phyloP scores from a whole-genome alignment of 257 asterid genomes.

The Apocynum venetum region DNA sequence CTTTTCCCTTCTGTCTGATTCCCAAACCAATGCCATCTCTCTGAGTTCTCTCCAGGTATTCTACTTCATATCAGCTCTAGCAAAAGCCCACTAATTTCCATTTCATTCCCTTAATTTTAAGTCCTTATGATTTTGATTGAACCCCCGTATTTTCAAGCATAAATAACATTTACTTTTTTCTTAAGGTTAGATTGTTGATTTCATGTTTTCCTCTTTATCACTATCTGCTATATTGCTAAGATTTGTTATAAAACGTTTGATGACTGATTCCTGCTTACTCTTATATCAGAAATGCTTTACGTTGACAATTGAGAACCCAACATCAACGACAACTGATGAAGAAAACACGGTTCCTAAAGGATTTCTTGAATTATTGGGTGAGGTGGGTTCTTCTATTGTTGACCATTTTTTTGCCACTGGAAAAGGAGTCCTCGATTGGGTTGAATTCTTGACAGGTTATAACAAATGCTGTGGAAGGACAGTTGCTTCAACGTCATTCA shows the following conservation, averaged over 20 bases:
- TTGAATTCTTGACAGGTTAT: slow-evolving; percentile 80
- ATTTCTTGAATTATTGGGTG: slow-evolving; percentile 40
- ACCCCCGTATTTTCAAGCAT: neutral
- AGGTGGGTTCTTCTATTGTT: slow-evolving; percentile 62
- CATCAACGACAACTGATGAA: slow-evolving; percentile 23
- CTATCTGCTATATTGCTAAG: neutral
- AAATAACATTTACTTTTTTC: neutral
- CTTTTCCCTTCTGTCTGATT: slow-evolving; percentile 66
- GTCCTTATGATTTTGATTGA: slow-evolving; percentile 5
- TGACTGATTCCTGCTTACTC: slow-evolving; percentile 2
- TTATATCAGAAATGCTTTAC: slow-evolving; percentile 68
- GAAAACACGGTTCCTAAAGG: slow-evolving; percentile 38
- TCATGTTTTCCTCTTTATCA: neutral
- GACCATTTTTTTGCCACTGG: slow-evolving; percentile 62
- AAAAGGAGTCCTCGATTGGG: slow-evolving; percentile 62
- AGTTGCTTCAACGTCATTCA: slow-evolving; percentile 56
- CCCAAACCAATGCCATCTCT: slow-evolving; percentile 58
- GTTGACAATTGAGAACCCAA: slow-evolving; percentile 33
- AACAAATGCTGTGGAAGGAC: slow-evolving; percentile 65
- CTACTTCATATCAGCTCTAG: neutral
- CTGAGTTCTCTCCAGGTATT: slow-evolving; percentile 59
- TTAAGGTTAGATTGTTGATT: neutral
- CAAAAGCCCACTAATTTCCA: neutral
- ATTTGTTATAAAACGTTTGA: neutral
- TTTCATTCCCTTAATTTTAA: neutral